phyloP scores from a whole-genome alignment of 225 moss, liverwort and hornwort species.

The Bryum argenteum region DNA sequence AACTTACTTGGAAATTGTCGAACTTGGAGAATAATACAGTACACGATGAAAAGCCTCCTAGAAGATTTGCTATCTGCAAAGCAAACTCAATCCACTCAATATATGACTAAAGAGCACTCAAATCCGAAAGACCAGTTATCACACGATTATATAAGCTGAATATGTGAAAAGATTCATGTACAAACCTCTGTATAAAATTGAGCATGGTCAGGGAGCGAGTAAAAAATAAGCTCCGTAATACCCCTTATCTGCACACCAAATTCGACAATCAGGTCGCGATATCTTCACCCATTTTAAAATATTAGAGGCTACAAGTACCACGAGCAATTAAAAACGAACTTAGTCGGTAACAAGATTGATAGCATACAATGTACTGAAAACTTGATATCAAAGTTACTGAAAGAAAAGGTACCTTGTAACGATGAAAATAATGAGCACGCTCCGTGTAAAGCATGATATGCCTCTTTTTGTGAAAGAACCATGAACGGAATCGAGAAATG shows the following conservation, averaged over 20 bases:
- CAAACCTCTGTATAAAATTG: slow-evolving; percentile 84
- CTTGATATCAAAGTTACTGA: neutral
- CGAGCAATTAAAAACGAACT: no score
- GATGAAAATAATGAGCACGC: slow-evolving; percentile 90
- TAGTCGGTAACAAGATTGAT: no score
- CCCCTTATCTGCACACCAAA: slow-evolving; percentile 69
- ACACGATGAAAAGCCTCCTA: slow-evolving; percentile 75
- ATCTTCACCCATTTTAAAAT: neutral
- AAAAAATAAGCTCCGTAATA: slow-evolving; percentile 81
- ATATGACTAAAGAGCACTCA: slow-evolving; percentile 1
- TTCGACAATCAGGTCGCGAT: slow-evolving; percentile 18
- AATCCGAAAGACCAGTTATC: neutral
- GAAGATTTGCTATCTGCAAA: slow-evolving; percentile 69
- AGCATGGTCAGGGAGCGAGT: slow-evolving; percentile 83
- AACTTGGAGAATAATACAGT: slow-evolving; percentile 75
- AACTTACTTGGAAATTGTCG: slow-evolving; percentile 80
- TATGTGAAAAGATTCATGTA: neutral
- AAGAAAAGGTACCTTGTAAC: slow-evolving; percentile 74
- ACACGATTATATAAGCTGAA: neutral
- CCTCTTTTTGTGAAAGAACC: slow-evolving; percentile 89
- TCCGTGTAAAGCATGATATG: slow-evolving; percentile 88
- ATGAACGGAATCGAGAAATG: slow-evolving; percentile 81
- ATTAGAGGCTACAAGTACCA: no score
- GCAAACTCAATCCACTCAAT: slow-evolving; percentile 14
- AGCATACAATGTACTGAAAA: neutral